Evolutionary conservation across 192 early-diverging fungal species (phyloP).

Genomic region (Linnemannia zychae): DNA sequence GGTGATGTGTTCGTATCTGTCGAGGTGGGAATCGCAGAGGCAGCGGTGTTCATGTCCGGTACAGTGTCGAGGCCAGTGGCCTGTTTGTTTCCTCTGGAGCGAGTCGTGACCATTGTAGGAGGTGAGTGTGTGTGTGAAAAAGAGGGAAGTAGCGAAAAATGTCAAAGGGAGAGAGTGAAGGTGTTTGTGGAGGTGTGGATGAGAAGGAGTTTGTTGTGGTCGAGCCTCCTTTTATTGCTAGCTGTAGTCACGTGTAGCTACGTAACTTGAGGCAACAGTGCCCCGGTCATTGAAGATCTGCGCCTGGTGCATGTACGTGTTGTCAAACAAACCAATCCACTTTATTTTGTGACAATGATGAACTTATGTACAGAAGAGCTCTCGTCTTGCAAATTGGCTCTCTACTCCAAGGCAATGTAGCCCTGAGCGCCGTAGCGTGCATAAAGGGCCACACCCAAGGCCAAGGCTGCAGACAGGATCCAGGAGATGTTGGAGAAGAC

Average conservation of each 20-base stretch:
- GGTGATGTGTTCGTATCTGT: neutral
- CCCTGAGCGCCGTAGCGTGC: conserved; percentile 41
- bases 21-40: neutral
- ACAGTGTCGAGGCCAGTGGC: neutral
- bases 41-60: neutral
- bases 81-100: conserved; percentile 27
- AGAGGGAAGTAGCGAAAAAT: neutral
- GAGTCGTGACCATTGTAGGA: conserved; percentile 24
- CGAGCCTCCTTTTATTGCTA: neutral
- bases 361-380: conserved; percentile 5
- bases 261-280: neutral
- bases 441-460: conserved; percentile 34
- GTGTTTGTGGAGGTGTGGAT: neutral
- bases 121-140: neutral
- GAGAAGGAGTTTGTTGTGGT: neutral
- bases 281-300: neutral
- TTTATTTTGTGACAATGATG: neutral
- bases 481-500: conserved; percentile 46
- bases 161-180: neutral
- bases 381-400: neutral
- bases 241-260: neutral
- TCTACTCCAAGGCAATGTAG: conserved; percentile 47
- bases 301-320: conserved; percentile 1
- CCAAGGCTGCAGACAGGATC: conserved; percentile 22
- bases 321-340: neutral